Percentiles rank a stretch among this genome's conserved stretches.
phyloP scores from a whole-genome alignment of 2,329 filamentous ascomycete species.

The Coniochaeta prunicola region DNA sequence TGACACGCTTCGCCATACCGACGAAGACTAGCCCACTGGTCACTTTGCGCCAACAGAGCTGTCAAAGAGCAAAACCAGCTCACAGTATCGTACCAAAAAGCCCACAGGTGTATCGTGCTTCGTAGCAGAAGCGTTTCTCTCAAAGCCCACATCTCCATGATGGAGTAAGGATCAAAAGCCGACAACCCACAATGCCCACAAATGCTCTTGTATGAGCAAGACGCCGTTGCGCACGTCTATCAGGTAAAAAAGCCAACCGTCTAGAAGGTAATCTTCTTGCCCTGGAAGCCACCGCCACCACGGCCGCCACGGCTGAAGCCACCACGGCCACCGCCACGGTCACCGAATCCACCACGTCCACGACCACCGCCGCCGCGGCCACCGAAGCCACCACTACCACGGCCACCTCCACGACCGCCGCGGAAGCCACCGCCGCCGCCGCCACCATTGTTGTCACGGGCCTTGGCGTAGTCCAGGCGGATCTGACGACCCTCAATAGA shows the following conservation, averaged over 20 bases:
- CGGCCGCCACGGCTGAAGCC: constrained; percentile 37
- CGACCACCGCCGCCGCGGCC: constrained; percentile 37
- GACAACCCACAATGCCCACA: constrained; percentile 49
- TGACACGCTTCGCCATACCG: background rate
- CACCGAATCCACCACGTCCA: constrained; percentile 28
- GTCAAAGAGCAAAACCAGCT: constrained; percentile 24
- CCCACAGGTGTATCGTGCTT: constrained; percentile 50
- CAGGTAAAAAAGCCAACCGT: background rate
- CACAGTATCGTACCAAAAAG: constrained; percentile 25
- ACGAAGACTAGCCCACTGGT: background rate
- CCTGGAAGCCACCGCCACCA: constrained; percentile 55
- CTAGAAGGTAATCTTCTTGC: constrained; percentile 64
- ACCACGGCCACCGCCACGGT: constrained; percentile 31
- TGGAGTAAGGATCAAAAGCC: constrained; percentile 38
- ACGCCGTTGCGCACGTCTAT: constrained; percentile 9
- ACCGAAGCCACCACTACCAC: constrained; percentile 34
- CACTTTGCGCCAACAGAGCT: constrained; percentile 11
- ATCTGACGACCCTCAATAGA: constrained; percentile 67
- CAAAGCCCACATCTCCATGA: constrained; percentile 42
- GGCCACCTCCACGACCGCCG: constrained; percentile 41
- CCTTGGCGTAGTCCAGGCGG: constrained; percentile 75
- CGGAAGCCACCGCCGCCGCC: constrained; percentile 40
- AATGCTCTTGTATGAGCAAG: constrained; percentile 31
- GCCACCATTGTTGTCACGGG: constrained; percentile 43
- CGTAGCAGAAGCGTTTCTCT: constrained; percentile 34